Percentiles rank a stretch among this genome's conserved stretches.
Evolutionary conservation across 176 grass and related monocot species (phyloP).

Genomic region (Tillandsia fasciculata): DNA sequence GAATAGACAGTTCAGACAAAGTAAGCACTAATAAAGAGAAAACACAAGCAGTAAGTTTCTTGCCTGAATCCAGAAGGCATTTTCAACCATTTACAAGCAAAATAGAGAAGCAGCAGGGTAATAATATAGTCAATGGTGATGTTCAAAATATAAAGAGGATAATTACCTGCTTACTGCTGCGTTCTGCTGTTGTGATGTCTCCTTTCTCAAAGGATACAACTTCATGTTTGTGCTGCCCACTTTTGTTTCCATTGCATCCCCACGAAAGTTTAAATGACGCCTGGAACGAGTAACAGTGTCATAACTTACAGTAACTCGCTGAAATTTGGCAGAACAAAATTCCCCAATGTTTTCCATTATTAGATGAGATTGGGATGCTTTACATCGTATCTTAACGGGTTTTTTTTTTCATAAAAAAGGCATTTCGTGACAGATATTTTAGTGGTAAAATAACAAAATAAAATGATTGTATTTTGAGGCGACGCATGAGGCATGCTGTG

Average conservation of each 20-base stretch:
- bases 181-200: slow-evolving; percentile 93
- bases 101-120: background rate
- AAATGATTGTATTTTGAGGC: too few species aligned
- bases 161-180: slow-evolving; percentile 89
- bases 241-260: slow-evolving; percentile 96
- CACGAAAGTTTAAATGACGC: slow-evolving; percentile 75
- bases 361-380: too few species aligned
- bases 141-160: background rate
- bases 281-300: slow-evolving; percentile 17
- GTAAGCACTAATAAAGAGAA: background rate
- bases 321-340: background rate
- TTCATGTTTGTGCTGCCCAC: slow-evolving; percentile 93
- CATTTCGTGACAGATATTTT: too few species aligned
- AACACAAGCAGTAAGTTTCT: background rate
- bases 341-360: background rate
- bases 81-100: background rate
- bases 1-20: background rate
- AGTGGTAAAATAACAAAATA: too few species aligned
- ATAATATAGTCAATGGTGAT: background rate
- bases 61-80: background rate
- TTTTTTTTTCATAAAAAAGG: too few species aligned
- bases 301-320: background rate
- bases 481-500: too few species aligned
- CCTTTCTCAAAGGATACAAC: slow-evolving; percentile 99
- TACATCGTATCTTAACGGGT: too few species aligned